Conservation (phyloP, 1,284 basidiomycete genomes). For the Marasmius sp. region DNA sequence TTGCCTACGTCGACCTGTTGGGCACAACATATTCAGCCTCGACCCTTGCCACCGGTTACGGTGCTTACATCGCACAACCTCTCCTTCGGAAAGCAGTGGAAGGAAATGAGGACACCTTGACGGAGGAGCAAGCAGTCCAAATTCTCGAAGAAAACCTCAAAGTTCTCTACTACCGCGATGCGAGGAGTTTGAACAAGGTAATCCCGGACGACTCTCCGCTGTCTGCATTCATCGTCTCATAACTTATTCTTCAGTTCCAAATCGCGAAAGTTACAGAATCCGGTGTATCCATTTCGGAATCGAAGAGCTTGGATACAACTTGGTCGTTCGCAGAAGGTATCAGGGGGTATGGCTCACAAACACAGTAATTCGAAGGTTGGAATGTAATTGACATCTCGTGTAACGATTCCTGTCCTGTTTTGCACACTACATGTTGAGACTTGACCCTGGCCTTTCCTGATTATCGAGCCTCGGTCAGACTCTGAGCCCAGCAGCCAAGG, state of each 20-base stretch:
- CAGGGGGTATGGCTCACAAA: slow-evolving; percentile 77
- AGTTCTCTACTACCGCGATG: slow-evolving; percentile 96
- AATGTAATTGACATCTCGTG: neutral
- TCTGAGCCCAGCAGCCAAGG: neutral
- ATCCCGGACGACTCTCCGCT: slow-evolving; percentile 15
- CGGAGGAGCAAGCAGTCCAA: slow-evolving; percentile 77
- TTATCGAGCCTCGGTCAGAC: neutral
- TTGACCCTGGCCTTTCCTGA: neutral
- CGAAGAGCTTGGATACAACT: slow-evolving; percentile 73
- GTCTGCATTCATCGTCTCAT: neutral
- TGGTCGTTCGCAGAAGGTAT: slow-evolving; percentile 95
- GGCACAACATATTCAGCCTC: slow-evolving; percentile 94
- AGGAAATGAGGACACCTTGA: slow-evolving; percentile 72
- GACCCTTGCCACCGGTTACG: slow-evolving; percentile 97
- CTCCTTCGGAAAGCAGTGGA: slow-evolving; percentile 90
- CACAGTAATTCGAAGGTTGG: slow-evolving; percentile 26
- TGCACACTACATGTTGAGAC: neutral
- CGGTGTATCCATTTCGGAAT: slow-evolving; percentile 82
- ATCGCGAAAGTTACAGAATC: slow-evolving; percentile 84
- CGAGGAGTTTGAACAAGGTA: slow-evolving; percentile 94
- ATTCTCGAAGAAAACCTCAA: slow-evolving; percentile 89
- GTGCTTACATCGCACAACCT: slow-evolving; percentile 93
- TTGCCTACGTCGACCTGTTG: slow-evolving; percentile 95
- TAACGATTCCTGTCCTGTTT: neutral
- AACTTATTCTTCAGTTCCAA: slow-evolving; percentile 73